Evolutionary conservation across 2,329 filamentous ascomycete species (phyloP).

Genomic region (Colletotrichum plurivorum): DNA sequence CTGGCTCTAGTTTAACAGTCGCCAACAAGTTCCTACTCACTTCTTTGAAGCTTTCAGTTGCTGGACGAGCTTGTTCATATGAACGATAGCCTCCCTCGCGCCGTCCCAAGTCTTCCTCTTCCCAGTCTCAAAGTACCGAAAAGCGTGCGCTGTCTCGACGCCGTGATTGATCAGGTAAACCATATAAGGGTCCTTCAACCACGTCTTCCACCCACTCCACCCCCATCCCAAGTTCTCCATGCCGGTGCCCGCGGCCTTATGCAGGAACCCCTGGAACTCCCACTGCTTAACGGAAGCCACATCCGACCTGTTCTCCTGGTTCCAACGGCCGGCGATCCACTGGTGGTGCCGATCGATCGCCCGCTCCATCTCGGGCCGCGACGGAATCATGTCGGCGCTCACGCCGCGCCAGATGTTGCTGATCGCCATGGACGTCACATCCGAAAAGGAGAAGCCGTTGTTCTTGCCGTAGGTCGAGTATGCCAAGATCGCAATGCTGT

Average conservation of each 20-base stretch:
- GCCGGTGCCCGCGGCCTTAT: constrained; percentile 57
- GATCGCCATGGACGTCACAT: constrained; percentile 56
- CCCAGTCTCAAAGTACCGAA: constrained; percentile 57
- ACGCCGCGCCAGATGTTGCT: constrained; percentile 55
- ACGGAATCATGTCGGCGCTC: constrained; percentile 46
- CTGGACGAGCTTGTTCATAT: constrained; percentile 48
- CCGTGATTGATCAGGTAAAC: constrained; percentile 55
- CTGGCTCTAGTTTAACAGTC: no score
- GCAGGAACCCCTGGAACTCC: constrained; percentile 52
- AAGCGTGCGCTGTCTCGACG: constrained; percentile 56
- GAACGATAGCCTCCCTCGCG: constrained; percentile 52
- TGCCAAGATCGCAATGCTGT: constrained; percentile 53
- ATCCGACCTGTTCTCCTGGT: constrained; percentile 40
- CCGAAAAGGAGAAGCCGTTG: constrained; percentile 51
- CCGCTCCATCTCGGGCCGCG: constrained; percentile 47
- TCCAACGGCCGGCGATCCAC: constrained; percentile 46
- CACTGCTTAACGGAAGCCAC: constrained; percentile 46
- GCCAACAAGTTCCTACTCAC: neutral
- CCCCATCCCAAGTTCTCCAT: constrained; percentile 59
- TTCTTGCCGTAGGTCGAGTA: constrained; percentile 48
- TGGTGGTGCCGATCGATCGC: constrained; percentile 46
- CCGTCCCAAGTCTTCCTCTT: constrained; percentile 56
- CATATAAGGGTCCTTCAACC: constrained; percentile 53
- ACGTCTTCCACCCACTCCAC: constrained; percentile 57
- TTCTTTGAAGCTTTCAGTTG: constrained; percentile 43